Conservation (phyloP, 129 eudicot genomes). For the Scalesia atractyloides region DNA sequence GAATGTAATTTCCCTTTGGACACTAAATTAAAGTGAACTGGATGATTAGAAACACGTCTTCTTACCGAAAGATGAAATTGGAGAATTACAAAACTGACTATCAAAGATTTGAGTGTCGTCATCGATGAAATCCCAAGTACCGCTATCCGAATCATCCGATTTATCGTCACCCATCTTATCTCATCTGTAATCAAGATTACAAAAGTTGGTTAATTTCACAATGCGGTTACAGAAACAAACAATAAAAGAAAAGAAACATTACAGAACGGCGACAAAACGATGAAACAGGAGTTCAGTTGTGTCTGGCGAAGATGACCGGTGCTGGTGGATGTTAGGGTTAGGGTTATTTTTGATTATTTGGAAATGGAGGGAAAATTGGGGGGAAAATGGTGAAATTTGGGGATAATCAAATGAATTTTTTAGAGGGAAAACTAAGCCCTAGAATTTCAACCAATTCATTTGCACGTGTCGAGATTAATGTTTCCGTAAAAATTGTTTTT, state of each 20-base stretch:
- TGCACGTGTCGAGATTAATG: background rate
- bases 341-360: constrained; percentile 3
- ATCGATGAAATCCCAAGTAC: constrained; percentile 38
- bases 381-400: constrained; percentile 26
- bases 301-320: background rate
- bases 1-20: no score
- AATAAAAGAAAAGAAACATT: background rate
- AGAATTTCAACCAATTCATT: constrained; percentile 19
- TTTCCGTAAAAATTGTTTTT: background rate
- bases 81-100: constrained; percentile 36
- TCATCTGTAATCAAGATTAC: constrained; percentile 25
- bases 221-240: background rate
- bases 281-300: background rate
- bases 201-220: constrained; percentile 3
- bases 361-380: constrained; percentile 35
- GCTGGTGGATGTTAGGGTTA: constrained; percentile 6
- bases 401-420: constrained; percentile 20
- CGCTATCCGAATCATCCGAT: constrained; percentile 18
- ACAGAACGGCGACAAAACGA: background rate
- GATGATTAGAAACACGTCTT: background rate
- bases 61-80: constrained; percentile 39
- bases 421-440: constrained; percentile 49
- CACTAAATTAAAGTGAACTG: background rate
- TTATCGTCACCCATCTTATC: constrained; percentile 47
- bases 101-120: constrained; percentile 57